Base-by-base conservation (phyloP, 129 eudicot species). In the Scalesia atractyloides region DNA sequence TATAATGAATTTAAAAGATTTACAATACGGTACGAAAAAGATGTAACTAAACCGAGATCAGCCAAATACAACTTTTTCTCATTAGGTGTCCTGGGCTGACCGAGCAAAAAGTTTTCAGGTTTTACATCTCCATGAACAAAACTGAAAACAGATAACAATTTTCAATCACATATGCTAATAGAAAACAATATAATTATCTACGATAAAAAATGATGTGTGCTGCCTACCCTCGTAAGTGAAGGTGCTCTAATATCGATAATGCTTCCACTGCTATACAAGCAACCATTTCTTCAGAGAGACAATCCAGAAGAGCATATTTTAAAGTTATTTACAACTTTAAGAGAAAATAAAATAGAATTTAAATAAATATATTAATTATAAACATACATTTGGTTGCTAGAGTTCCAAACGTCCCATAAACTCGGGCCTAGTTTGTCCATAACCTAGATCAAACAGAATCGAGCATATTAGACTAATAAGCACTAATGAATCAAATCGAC, bases 401-500 rank as follows among this genome's bases (percentile, higher is more conserved):
- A 83, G 82, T 92, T 89, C 98, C 98, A 92, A 58, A 92, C 91
- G 70, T 92, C 98, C 96, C 96, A 92, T 76, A 92, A 73, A 85
- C 96, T 92, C 13, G 98, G 98, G 68, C 98, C 98, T 56, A 92
- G 83, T 78, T 87, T 87, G 75, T 92, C 98, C 98, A 92, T 92
- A 64, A 92, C 88, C 98, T 92, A 83, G 13, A 49, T 46, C 7
- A 44, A 41, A 58, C 24, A 37, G 0, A 14, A 24, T 24, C 64
- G 26, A 51, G 13, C 24, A 57, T 22, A 30, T 30, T 30, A 30
- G 34, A 30, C 34, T 30, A 70, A 68, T 48, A 19, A 74, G 47
- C 17, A 66, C 51, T 15, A 30, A 72, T 36, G 5, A 26, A 69
- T 43, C 48, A 58, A 26, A 56, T 34, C n/a, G 15, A 19, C 34